A percentile compares a stretch with the other conserved stretches of the same genome.
Evolutionary conservation across 805 yeast species (phyloP).

Genomic region (Priceomyces castillae): DNA sequence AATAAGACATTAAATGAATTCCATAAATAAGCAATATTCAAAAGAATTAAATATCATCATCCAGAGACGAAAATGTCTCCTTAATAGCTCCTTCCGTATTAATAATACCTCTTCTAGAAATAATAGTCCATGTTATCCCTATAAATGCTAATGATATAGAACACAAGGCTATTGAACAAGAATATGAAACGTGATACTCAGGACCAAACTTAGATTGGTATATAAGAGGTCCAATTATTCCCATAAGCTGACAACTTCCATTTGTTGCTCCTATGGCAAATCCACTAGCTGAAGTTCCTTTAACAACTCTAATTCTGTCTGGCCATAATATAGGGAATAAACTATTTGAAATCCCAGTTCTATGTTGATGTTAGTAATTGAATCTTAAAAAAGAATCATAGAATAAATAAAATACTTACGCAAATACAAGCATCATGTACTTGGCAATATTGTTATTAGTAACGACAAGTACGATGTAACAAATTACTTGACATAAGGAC

Average conservation of each 20-base stretch:
- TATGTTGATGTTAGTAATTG: constrained; percentile 2
- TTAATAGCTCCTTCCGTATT: constrained; percentile 14
- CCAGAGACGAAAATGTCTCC: not conserved
- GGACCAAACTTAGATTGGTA: constrained; percentile 16
- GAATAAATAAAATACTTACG: constrained; percentile 5
- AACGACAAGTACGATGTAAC: constrained; percentile 11
- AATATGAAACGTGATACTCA: constrained; percentile 11
- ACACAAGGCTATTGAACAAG: constrained; percentile 12
- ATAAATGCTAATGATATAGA: constrained; percentile 7
- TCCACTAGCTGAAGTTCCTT: constrained; percentile 12
- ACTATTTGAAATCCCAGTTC: constrained; percentile 13
- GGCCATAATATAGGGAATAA: constrained; percentile 16
- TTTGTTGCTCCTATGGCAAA: constrained; percentile 15
- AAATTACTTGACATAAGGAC: constrained; percentile 12
- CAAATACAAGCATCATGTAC: constrained; percentile 13
- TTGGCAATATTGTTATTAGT: constrained; percentile 8
- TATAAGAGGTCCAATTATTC: constrained; percentile 14
- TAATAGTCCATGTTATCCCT: constrained; percentile 12
- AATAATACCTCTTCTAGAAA: constrained; percentile 10
- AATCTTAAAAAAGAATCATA: not conserved
- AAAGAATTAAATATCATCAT: too few species aligned
- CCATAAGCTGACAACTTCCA: constrained; percentile 12
- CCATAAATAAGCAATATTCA: too few species aligned
- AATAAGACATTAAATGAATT: constrained; percentile 2
- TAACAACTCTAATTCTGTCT: constrained; percentile 15